Base-by-base conservation (phyloP, 2,329 filamentous ascomycete species). In the Colletotrichum echinochloae region DNA sequence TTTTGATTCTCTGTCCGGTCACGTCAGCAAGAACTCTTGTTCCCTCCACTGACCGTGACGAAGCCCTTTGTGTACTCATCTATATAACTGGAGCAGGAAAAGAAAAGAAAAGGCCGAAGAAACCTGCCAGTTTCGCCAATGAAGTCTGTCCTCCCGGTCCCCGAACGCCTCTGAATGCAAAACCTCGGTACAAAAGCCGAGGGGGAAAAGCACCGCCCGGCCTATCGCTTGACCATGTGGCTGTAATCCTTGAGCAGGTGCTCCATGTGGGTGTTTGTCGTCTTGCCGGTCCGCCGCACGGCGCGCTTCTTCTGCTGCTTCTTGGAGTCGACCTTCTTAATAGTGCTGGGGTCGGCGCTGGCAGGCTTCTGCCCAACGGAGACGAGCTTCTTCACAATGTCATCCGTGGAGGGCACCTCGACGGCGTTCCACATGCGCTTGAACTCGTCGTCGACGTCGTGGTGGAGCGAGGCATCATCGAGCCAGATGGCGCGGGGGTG, bases 221-320 rank as follows among this genome's bases (percentile, higher is more conserved):
- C 28, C 80, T 75, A 85, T 69, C 83, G 78, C 75, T 84, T 82
- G 11, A 55, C 60, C 74, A 84, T 77, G 63, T 83, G 80, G 72
- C 84, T 87, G 77, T 85, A 95, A 78, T 95, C 93, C 82, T 94
- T 91, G 78, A 97, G 85, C 70, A 97, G 87, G 73, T 91, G 90
- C 75, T 87, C 86, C 94, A 97, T 97, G 79, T 97, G 94, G 35
- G 90, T 90, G 79, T 97, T 97, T 33, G 94, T 97, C 66, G 92
- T 90, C 86, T 95, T 96, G 74, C 92, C 93, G 51, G 89, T 89
- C 70, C 90, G 88, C 74, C 93, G 89, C 74, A 83, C 81, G 33
- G 84, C 83, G 54, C 90, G 85, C 79, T 93, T 93, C 82, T 93
- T 92, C 80, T 91, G 90, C 83, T 92, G 91, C 83, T 93, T 92